phyloP scores from a whole-genome alignment of 2,329 filamentous ascomycete species.

The Colletotrichum sp. region DNA sequence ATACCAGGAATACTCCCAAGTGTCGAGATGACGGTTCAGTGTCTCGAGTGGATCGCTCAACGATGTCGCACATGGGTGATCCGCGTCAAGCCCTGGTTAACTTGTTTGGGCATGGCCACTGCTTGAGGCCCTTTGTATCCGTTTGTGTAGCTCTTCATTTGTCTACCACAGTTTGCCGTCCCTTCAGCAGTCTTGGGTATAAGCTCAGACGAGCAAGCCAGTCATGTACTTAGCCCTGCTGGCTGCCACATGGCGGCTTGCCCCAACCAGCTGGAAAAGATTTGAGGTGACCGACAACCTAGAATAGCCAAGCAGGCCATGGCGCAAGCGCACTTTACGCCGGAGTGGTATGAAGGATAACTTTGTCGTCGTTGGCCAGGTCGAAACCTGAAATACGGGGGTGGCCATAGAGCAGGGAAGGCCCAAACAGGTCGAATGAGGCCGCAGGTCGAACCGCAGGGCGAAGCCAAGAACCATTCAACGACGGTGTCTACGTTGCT shows the following conservation, averaged over 20 bases:
- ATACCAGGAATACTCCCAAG: neutral
- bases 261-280: neutral
- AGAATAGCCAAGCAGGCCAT: neutral
- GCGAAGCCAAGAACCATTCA: neutral
- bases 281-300: neutral
- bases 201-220: neutral
- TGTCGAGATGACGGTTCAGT: constrained; percentile 5
- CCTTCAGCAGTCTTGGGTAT: neutral
- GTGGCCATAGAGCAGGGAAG: neutral
- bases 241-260: neutral
- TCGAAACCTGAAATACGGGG: neutral
- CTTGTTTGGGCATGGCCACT: constrained; percentile 9
- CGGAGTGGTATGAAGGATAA: neutral
- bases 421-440: neutral
- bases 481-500: neutral
- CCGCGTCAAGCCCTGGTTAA: constrained; percentile 15
- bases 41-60: constrained; percentile 13
- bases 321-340: neutral
- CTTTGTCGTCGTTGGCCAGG: neutral
- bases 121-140: constrained; percentile 1
- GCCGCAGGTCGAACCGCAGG: neutral
- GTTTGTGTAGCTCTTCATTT: neutral
- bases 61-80: constrained; percentile 22
- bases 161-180: neutral
- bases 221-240: neutral